Evolutionary conservation across 2,329 filamentous ascomycete species (phyloP).

Genomic region (Dothideomycetes sp.): DNA sequence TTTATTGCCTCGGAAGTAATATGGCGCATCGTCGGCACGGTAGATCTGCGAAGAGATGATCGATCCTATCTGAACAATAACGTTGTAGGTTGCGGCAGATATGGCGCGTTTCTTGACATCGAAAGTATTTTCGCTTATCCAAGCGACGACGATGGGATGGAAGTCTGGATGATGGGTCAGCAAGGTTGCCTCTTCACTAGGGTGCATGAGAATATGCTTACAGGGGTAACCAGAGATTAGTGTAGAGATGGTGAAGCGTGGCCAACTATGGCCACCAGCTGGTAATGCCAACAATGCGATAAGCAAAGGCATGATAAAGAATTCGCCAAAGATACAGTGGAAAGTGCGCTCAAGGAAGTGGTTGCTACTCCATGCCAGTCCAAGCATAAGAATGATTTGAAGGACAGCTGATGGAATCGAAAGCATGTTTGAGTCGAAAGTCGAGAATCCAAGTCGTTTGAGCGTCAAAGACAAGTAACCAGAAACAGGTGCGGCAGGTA

Average conservation of each 20-base stretch:
- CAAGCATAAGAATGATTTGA: conserved; percentile 45
- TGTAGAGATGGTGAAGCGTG: conserved; percentile 28
- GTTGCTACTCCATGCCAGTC: conserved; percentile 46
- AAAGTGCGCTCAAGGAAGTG: conserved; percentile 47
- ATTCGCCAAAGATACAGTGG: conserved; percentile 43
- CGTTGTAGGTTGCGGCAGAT: conserved; percentile 41
- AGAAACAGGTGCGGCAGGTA: conserved; percentile 42
- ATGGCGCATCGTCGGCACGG: conserved; percentile 43
- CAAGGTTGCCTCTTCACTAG: conserved; percentile 1
- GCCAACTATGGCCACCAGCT: conserved; percentile 42
- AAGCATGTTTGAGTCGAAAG: conserved; percentile 17
- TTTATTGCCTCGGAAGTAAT: conserved; percentile 50
- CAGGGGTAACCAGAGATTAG: conserved; percentile 9
- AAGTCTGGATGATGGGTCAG: conserved; percentile 47
- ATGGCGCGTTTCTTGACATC: conserved; percentile 43
- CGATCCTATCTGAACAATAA: conserved; percentile 40
- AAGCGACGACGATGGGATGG: conserved; percentile 46
- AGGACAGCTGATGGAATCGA: conserved; percentile 16
- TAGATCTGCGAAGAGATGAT: conserved; percentile 39
- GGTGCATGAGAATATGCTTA: too few relatives aligned
- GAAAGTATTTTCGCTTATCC: conserved; percentile 43
- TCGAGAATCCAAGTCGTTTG: conserved; percentile 44
- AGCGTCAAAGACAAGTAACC: conserved; percentile 52
- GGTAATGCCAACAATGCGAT: conserved; percentile 44
- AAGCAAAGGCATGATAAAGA: conserved; percentile 46